A percentile compares a stretch with the other conserved stretches of the same genome.
Evolutionary conservation across 2,329 filamentous ascomycete species (phyloP).

Genomic region (Didymella glomerata): DNA sequence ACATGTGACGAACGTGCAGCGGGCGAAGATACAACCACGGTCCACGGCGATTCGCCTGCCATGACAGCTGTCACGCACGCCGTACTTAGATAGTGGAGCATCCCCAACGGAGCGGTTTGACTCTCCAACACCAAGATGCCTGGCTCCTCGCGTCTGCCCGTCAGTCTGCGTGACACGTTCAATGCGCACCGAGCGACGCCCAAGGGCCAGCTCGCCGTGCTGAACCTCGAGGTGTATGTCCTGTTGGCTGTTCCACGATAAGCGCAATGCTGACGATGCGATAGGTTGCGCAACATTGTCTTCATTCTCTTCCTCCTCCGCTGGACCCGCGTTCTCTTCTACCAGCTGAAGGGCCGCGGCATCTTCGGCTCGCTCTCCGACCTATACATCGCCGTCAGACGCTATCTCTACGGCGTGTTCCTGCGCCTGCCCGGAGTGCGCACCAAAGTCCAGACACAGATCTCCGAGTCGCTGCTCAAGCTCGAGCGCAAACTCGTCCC

Average conservation of each 20-base stretch:
- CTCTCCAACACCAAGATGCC: conserved; percentile 40
- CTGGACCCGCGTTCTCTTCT: conserved; percentile 79
- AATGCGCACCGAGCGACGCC: conserved; percentile 67
- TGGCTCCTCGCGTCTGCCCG: conserved; percentile 73
- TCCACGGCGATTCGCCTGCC: conserved; percentile 3
- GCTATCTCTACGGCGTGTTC: conserved; percentile 84
- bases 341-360: conserved; percentile 89
- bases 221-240: conserved; percentile 76
- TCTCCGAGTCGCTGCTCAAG: conserved; percentile 80
- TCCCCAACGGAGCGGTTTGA: background rate
- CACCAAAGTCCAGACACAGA: conserved; percentile 82
- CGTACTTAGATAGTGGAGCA: background rate
- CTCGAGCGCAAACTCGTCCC: conserved; percentile 85
- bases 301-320: conserved; percentile 89
- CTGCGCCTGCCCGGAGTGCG: conserved; percentile 86
- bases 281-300: conserved; percentile 82
- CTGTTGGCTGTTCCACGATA: conserved; percentile 23
- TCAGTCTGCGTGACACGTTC: conserved; percentile 74
- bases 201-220: conserved; percentile 62
- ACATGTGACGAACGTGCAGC: conserved; percentile 22
- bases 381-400: conserved; percentile 74
- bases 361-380: conserved; percentile 79
- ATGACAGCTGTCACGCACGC: conserved; percentile 7
- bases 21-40: background rate
- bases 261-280: conserved; percentile 1